A percentile compares a stretch with the other conserved stretches of the same genome.
These are phyloP conservation scores for Cystobasidium sp. DNA, from an alignment of 1,284 basidiomycete genomes.

Conservation along the genomic window DNA sequence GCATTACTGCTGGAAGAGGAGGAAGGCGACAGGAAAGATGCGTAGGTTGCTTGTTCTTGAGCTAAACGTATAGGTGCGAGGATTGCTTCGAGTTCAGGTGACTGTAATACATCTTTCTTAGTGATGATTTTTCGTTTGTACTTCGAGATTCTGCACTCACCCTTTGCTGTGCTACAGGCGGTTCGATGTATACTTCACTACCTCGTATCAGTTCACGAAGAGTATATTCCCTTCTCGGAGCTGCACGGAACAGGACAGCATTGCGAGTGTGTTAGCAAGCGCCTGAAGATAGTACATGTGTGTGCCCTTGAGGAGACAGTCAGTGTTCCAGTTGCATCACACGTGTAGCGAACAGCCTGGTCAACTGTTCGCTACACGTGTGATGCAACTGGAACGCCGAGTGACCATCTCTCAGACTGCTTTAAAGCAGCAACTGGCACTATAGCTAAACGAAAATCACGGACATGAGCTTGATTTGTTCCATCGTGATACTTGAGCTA, in stretches of 20 bases:
- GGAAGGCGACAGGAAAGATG: conserved; percentile 37
- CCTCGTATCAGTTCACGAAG: conserved; percentile 25
- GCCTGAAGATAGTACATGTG: too few relatives aligned
- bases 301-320: too few relatives aligned
- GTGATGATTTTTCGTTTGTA: neutral
- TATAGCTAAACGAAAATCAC: neutral
- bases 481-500: conserved; percentile 32
- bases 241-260: neutral
- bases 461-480: conserved; percentile 20
- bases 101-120: conserved; percentile 40
- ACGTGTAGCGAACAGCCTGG: too few relatives aligned
- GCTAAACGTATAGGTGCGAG: conserved; percentile 48
- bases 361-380: too few relatives aligned
- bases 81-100: conserved; percentile 50
- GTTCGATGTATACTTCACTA: conserved; percentile 30
- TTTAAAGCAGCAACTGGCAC: neutral
- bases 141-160: neutral
- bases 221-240: conserved; percentile 5
- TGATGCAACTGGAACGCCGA: too few relatives aligned
- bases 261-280: too few relatives aligned
- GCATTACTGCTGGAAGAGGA: conserved; percentile 2
- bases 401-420: too few relatives aligned
- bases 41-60: conserved; percentile 48
- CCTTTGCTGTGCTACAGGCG: conserved; percentile 10
- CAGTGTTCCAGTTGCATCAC: too few relatives aligned